Evolutionary conservation across 768 basidiomycete species (phyloP).

Genomic region (Mycena polygramma): DNA sequence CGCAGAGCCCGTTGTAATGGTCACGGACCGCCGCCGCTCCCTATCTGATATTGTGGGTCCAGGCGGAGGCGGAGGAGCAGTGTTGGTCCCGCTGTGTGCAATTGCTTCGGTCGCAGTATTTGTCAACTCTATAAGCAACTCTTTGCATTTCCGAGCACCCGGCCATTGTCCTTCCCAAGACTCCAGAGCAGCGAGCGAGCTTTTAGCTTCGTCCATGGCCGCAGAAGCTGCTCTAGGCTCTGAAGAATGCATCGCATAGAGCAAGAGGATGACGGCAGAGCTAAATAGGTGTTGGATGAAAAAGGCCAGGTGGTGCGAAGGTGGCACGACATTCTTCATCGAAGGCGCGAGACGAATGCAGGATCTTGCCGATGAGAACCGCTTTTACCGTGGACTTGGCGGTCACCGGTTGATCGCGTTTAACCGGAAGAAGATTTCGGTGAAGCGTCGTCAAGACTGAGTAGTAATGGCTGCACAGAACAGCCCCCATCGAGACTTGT

Average conservation of each 20-base stretch:
- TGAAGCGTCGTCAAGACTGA: conserved; percentile 89
- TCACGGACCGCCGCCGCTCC: conserved; percentile 71
- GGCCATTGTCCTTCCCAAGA: conserved; percentile 92
- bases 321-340: conserved; percentile 85
- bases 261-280: conserved; percentile 85
- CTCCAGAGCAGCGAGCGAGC: conserved; percentile 76
- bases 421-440: conserved; percentile 88
- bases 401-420: conserved; percentile 74
- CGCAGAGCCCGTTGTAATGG: conserved; percentile 58
- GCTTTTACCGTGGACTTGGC: conserved; percentile 84
- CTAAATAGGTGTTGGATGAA: conserved; percentile 93
- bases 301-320: conserved; percentile 89
- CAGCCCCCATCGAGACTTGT: conserved; percentile 88
- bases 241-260: conserved; percentile 88
- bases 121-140: conserved; percentile 77
- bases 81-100: conserved; percentile 48
- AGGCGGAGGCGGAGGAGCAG: conserved; percentile 40
- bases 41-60: conserved; percentile 44
- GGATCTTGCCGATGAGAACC: conserved; percentile 84
- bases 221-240: conserved; percentile 74
- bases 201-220: conserved; percentile 88
- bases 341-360: conserved; percentile 89
- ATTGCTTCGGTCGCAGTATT: conserved; percentile 81
- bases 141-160: conserved; percentile 89
- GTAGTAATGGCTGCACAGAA: conserved; percentile 91